A percentile compares a stretch with the other conserved stretches of the same genome.
Conservation (phyloP, 495 filamentous ascomycete species). For the Penicillium cataractarum region DNA sequence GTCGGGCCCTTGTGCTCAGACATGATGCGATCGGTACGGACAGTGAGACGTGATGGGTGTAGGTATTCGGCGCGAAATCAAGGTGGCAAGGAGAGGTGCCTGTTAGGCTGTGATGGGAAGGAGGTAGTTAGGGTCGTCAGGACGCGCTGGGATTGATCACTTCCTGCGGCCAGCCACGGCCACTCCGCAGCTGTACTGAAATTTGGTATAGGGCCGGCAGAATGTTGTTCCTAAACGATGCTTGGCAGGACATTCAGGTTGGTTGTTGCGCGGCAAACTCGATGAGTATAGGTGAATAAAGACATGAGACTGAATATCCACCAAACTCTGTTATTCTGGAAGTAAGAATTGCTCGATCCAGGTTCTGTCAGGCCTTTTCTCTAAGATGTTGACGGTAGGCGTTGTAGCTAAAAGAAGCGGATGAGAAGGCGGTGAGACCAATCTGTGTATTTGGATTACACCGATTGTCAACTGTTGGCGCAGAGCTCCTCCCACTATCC, state of each 20-base stretch:
- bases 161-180: neutral
- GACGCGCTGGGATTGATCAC: neutral
- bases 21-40: constrained; percentile 28
- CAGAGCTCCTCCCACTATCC: neutral
- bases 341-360: neutral
- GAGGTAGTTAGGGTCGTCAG: neutral
- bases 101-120: neutral
- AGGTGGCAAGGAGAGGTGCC: neutral
- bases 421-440: neutral
- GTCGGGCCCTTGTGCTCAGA: constrained; percentile 45
- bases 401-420: constrained; percentile 1
- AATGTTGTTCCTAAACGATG: neutral
- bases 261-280: neutral
- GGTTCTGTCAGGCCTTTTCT: neutral
- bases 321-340: too few relatives aligned
- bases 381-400: neutral
- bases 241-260: neutral
- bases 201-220: neutral
- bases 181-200: neutral
- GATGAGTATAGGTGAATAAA: neutral
- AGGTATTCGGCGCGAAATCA: neutral
- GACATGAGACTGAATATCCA: neutral
- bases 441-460: constrained; percentile 21
- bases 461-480: neutral
- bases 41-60: neutral